A percentile compares a stretch with the other conserved stretches of the same genome.
Conservation (phyloP, 345 rosid genomes). For the Salix viminalis region DNA sequence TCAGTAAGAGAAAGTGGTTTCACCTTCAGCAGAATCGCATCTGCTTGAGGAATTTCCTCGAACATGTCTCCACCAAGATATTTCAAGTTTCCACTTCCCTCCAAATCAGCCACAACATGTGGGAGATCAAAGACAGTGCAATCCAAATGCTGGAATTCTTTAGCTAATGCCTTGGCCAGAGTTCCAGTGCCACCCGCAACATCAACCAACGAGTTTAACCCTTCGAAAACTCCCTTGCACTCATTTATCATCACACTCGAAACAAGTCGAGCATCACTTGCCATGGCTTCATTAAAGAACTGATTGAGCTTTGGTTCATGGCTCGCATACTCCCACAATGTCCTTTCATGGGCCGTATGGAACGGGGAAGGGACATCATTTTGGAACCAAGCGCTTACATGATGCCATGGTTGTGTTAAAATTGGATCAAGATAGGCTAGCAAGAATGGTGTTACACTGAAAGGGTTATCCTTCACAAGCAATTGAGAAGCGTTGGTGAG, state of each 20-base stretch:
- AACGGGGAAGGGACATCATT: conserved; percentile 11
- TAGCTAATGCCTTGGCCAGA: too few relatives aligned
- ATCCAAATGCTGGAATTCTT: too few relatives aligned
- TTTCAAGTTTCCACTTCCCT: not conserved
- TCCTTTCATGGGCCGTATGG: conserved; percentile 4
- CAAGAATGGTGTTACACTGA: conserved; percentile 11
- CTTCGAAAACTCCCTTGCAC: too few relatives aligned
- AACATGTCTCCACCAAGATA: conserved; percentile 1
- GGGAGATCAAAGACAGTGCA: too few relatives aligned
- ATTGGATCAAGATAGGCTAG: conserved; percentile 4
- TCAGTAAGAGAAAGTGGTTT: not conserved
- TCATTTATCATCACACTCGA: too few relatives aligned
- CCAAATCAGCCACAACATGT: conserved; percentile 2
- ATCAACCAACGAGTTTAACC: too few relatives aligned
- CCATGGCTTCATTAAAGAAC: not conserved
- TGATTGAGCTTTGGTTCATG: conserved; percentile 2
- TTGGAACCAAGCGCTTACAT: conserved; percentile 11
- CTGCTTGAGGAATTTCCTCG: conserved; percentile 2
- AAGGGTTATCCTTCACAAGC: conserved; percentile 17
- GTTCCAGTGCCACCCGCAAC: too few relatives aligned
- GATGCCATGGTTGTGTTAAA: conserved; percentile 4
- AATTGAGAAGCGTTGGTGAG: conserved; percentile 18
- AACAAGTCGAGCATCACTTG: too few relatives aligned
- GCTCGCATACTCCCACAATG: conserved; percentile 6
- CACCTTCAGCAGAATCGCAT: conserved; percentile 3